Evolutionary conservation across 2,329 filamentous ascomycete species (phyloP).

Genomic region (Trichophyton mentagrophytes): DNA sequence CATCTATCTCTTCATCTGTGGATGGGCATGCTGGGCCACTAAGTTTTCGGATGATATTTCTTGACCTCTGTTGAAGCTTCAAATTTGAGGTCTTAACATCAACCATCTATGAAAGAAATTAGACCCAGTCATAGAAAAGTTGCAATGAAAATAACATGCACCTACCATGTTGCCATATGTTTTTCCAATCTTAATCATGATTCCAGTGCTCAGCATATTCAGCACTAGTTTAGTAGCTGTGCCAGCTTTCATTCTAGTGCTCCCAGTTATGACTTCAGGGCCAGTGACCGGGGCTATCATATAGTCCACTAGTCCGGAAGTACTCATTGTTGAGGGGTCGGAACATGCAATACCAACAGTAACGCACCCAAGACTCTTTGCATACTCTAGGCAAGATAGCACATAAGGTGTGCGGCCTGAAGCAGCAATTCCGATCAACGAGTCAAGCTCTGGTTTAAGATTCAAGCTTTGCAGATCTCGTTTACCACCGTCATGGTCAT

Average conservation of each 20-base stretch:
- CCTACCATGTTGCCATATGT: slow-evolving; percentile 33
- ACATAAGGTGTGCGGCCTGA: slow-evolving; percentile 35
- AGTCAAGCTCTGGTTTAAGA: slow-evolving; percentile 23
- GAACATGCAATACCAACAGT: slow-evolving; percentile 31
- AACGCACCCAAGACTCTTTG: slow-evolving; percentile 23
- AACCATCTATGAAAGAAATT: slow-evolving; percentile 21
- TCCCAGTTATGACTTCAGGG: slow-evolving; percentile 35
- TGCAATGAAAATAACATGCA: neutral
- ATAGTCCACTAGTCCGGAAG: slow-evolving; percentile 19
- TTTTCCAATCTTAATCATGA: slow-evolving; percentile 32
- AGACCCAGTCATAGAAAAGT: neutral
- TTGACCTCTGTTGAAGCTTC: slow-evolving; percentile 26
- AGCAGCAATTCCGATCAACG: slow-evolving; percentile 33
- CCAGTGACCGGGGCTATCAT: slow-evolving; percentile 32
- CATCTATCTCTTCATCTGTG: slow-evolving; percentile 20
- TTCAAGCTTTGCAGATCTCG: slow-evolving; percentile 21
- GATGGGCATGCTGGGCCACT: slow-evolving; percentile 13
- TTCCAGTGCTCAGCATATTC: slow-evolving; percentile 35
- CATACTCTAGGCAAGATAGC: slow-evolving; percentile 27
- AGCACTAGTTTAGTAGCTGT: slow-evolving; percentile 35
- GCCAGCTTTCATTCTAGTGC: slow-evolving; percentile 36
- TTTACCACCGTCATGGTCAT: slow-evolving; percentile 22
- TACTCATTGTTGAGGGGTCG: slow-evolving; percentile 23
- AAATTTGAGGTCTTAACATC: slow-evolving; percentile 29
- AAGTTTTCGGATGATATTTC: slow-evolving; percentile 23